phyloP scores from a whole-genome alignment of 768 basidiomycete genomes.

The Lactarius hatsudake region DNA sequence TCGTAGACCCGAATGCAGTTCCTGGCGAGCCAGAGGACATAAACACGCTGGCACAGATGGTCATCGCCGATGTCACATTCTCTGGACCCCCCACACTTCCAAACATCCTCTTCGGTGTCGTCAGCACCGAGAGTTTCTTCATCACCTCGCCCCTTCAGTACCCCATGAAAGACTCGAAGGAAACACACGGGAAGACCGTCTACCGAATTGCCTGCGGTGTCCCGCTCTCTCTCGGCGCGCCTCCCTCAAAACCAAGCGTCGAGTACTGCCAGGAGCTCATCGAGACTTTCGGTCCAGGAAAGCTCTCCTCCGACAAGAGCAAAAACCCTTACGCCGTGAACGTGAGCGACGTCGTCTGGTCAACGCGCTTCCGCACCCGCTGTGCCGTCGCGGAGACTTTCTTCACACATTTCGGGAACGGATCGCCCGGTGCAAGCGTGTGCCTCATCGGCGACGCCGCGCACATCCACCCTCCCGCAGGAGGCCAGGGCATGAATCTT shows the following conservation, averaged over 20 bases:
- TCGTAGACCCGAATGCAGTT: conserved; percentile 42
- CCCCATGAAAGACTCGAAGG: conserved; percentile 29
- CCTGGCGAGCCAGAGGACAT: conserved; percentile 27
- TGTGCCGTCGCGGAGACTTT: conserved; percentile 43
- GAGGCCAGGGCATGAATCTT: conserved; percentile 60
- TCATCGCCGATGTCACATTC: conserved; percentile 48
- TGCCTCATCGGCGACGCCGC: conserved; percentile 48
- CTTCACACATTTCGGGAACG: conserved; percentile 34
- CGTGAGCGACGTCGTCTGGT: conserved; percentile 43
- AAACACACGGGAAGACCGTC: conserved; percentile 26
- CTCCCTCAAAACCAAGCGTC: conserved; percentile 38
- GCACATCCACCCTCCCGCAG: conserved; percentile 52
- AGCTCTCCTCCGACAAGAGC: conserved; percentile 37
- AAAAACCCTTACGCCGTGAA: conserved; percentile 35
- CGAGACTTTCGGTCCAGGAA: conserved; percentile 40
- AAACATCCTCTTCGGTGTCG: conserved; percentile 31
- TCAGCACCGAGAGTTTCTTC: conserved; percentile 36
- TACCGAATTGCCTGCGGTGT: conserved; percentile 45
- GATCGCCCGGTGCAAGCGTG: conserved; percentile 25
- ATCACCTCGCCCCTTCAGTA: conserved; percentile 39
- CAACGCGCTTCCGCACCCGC: conserved; percentile 47
- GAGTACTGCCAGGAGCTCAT: conserved; percentile 46
- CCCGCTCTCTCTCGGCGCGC: conserved; percentile 36
- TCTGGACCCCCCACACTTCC: conserved; percentile 30
- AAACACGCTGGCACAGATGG: conserved; percentile 39